These are phyloP conservation scores for Petunia hybrid DNA, from an alignment of 305 asterid species.

Conservation along the genomic window DNA sequence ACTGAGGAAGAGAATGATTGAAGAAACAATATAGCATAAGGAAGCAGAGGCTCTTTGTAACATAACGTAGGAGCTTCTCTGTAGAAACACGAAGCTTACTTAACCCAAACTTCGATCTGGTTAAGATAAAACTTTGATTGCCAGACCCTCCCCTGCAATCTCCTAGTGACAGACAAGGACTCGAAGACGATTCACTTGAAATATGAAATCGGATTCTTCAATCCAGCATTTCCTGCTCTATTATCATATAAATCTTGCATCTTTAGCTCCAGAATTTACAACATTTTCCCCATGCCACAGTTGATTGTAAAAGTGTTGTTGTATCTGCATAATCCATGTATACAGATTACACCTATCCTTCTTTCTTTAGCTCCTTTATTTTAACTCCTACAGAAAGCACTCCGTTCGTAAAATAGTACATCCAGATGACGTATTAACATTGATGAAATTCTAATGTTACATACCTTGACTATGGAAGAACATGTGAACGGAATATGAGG, in stretches of 20 bases:
- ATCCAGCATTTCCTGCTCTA: not conserved
- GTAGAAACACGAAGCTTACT: not conserved
- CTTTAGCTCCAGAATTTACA: slow-evolving; percentile 2
- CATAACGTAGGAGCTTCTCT: slow-evolving; percentile 1
- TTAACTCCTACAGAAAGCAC: not conserved
- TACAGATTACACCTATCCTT: not conserved
- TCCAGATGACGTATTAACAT: not conserved
- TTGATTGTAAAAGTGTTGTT: not conserved
- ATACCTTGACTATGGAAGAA: slow-evolving; percentile 61
- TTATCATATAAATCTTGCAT: not conserved
- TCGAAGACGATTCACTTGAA: not conserved
- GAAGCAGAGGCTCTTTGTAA: not conserved
- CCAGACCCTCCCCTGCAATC: slow-evolving; percentile 14
- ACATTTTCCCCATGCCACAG: not conserved
- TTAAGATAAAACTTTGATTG: not conserved
- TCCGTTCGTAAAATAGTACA: not conserved
- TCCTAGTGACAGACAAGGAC: slow-evolving; percentile 9
- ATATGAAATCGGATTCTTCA: slow-evolving; percentile 1
- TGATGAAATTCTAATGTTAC: not conserved
- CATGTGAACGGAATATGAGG: slow-evolving; percentile 68
- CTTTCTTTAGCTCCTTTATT: not conserved
- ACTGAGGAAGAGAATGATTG: too few relatives aligned
- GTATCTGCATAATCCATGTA: not conserved
- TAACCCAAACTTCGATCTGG: not conserved
- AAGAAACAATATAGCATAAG: too few relatives aligned